Conservation (phyloP, 192 early-diverging fungal genomes). For the Backusella sp. region DNA sequence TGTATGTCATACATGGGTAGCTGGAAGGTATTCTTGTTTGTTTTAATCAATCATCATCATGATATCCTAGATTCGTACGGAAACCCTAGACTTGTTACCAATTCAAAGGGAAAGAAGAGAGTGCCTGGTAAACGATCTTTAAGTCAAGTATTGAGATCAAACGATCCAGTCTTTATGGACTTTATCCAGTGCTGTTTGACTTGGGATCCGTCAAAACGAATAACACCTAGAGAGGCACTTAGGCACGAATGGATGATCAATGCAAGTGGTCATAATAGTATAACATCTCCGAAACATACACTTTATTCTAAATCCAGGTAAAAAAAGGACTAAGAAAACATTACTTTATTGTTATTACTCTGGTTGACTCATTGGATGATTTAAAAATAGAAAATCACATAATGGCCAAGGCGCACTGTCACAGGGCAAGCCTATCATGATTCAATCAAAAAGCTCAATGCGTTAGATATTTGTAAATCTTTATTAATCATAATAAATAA, state of each 20-base stretch:
- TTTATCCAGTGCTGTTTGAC: slow-evolving; percentile 79
- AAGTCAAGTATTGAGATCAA: slow-evolving; percentile 64
- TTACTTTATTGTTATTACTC: background rate
- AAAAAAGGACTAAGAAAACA: background rate
- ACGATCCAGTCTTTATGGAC: slow-evolving; percentile 76
- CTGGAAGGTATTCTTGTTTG: slow-evolving; percentile 10
- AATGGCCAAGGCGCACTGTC: background rate
- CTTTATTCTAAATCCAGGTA: slow-evolving; percentile 1
- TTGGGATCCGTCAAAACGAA: slow-evolving; percentile 69
- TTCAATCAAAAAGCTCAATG: slow-evolving; percentile 6
- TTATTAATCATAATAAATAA: background rate
- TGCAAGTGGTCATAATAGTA: slow-evolving; percentile 6
- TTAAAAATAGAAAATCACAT: slow-evolving; percentile 9
- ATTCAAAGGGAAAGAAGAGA: slow-evolving; percentile 86
- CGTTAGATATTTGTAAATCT: slow-evolving; percentile 8
- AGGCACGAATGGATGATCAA: slow-evolving; percentile 4
- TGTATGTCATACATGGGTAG: background rate
- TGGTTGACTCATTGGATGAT: background rate
- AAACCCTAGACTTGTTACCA: slow-evolving; percentile 60
- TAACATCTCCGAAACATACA: slow-evolving; percentile 4
- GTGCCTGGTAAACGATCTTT: slow-evolving; percentile 74
- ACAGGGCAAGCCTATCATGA: background rate
- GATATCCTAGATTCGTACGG: slow-evolving; percentile 40
- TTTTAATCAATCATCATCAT: background rate
- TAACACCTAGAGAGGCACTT: slow-evolving; percentile 10